phyloP scores from a whole-genome alignment of 768 basidiomycete species.

The Fistulinella prunicolor region DNA sequence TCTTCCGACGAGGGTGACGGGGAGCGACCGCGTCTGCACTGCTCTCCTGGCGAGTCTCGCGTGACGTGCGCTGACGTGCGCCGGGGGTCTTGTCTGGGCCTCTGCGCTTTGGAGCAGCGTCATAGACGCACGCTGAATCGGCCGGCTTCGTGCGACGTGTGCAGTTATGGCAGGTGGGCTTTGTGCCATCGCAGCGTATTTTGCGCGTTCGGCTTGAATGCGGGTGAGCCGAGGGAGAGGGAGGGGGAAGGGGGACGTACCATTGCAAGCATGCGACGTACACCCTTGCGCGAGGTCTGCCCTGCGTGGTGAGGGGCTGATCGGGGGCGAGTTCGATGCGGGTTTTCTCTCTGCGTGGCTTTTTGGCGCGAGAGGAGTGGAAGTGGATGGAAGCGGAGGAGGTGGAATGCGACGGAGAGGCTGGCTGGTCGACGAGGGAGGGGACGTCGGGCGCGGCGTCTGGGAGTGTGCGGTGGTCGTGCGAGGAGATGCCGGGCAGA shows the following conservation, averaged over 20 bases:
- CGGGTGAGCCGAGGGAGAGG: background rate
- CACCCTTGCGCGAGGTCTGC: conserved; percentile 70
- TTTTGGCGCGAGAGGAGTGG: conserved; percentile 22
- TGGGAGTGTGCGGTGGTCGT: background rate
- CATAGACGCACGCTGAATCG: conserved; percentile 63
- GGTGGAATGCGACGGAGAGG: conserved; percentile 1
- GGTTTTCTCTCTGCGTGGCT: conserved; percentile 51
- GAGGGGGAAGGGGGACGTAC: conserved; percentile 35
- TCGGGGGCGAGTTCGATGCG: conserved; percentile 68
- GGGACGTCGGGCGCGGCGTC: background rate
- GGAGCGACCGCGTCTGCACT: conserved; percentile 25
- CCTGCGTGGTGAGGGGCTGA: conserved; percentile 79
- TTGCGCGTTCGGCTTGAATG: conserved; percentile 64
- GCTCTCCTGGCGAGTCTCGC: conserved; percentile 38
- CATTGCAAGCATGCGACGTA: conserved; percentile 80
- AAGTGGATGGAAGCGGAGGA: background rate
- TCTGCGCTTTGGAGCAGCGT: conserved; percentile 68
- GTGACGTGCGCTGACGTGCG: conserved; percentile 61
- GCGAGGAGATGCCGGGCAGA: conserved; percentile 5
- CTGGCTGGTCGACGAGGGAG: background rate
- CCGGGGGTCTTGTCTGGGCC: conserved; percentile 82
- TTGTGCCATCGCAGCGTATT: conserved; percentile 80
- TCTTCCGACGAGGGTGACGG: conserved; percentile 23
- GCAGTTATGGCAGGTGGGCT: conserved; percentile 75
- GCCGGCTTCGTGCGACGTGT: conserved; percentile 44